phyloP scores from a whole-genome alignment of 495 filamentous ascomycete genomes.

The Hypoxylon fragiforme region DNA sequence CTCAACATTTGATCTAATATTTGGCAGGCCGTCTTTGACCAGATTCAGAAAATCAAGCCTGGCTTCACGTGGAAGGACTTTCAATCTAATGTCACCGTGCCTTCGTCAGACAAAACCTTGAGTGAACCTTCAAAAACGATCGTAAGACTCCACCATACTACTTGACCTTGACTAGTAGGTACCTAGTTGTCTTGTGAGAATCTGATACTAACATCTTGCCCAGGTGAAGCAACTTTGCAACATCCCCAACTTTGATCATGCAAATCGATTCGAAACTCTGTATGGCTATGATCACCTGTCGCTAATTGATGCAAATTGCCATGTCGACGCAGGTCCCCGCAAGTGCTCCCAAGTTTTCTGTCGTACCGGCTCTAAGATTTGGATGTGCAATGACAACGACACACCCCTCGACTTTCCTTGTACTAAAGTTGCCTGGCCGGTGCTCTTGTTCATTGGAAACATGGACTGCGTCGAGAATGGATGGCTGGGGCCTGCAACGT shows the following conservation, averaged over 20 bases:
- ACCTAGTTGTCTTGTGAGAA: not conserved
- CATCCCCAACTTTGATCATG: not conserved
- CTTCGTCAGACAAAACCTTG: too few species aligned
- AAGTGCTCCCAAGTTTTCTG: slow-evolving; percentile 22
- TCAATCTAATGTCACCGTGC: too few species aligned
- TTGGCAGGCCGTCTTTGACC: slow-evolving; percentile 4
- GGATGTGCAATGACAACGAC: slow-evolving; percentile 24
- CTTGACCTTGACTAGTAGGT: not conserved
- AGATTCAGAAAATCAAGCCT: slow-evolving; percentile 20
- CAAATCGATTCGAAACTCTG: not conserved
- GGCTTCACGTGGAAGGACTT: slow-evolving; percentile 20
- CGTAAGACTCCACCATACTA: too few species aligned
- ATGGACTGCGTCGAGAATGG: not conserved
- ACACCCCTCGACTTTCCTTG: not conserved
- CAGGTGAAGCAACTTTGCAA: slow-evolving; percentile 7
- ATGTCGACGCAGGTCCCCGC: slow-evolving; percentile 9
- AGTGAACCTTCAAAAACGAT: too few species aligned
- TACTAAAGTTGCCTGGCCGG: slow-evolving; percentile 6
- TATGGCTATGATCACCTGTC: slow-evolving; percentile 12
- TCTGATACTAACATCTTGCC: not conserved
- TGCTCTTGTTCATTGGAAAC: slow-evolving; percentile 7
- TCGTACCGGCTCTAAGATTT: not conserved
- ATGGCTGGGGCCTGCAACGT: not conserved
- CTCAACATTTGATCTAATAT: not conserved
- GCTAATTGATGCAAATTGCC: slow-evolving; percentile 6